A percentile compares a stretch with the other conserved stretches of the same genome.
phyloP scores from a whole-genome alignment of 805 yeast genomes.

The Candida arabinofermentans region DNA sequence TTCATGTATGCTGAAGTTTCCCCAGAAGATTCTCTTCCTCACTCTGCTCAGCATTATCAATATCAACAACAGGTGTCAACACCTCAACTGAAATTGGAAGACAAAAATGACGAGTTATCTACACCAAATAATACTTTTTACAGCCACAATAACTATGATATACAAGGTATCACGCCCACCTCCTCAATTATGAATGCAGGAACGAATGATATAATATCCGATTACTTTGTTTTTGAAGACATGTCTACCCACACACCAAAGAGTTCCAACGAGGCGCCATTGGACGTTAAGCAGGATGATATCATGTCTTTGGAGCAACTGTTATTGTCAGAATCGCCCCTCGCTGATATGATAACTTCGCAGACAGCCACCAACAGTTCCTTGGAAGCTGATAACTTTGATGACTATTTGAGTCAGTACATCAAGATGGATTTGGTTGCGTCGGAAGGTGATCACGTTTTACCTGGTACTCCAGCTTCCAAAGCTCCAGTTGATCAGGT shows the following conservation, averaged over 20 bases:
- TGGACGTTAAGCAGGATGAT: background rate
- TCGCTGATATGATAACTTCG: background rate
- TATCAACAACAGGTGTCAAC: background rate
- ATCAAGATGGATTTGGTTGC: conserved; percentile 19
- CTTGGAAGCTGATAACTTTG: conserved; percentile 8
- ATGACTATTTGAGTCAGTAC: conserved; percentile 19
- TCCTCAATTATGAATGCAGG: background rate
- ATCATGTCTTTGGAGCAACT: conserved; percentile 8
- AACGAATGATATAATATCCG: conserved; percentile 1
- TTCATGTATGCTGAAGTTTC: too few relatives aligned
- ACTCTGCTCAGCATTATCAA: background rate
- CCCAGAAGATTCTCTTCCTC: too few relatives aligned
- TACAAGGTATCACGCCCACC: conserved; percentile 3
- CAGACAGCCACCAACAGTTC: background rate
- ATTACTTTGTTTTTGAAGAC: conserved; percentile 11
- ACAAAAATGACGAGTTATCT: background rate
- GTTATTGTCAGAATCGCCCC: conserved; percentile 2
- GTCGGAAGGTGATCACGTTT: background rate
- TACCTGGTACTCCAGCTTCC: background rate
- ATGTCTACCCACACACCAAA: conserved; percentile 1
- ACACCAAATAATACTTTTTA: conserved; percentile 2
- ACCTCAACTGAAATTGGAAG: background rate
- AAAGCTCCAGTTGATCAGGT: background rate
- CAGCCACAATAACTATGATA: conserved; percentile 11
- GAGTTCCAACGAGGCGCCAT: conserved; percentile 1